Conservation (phyloP, 2,329 filamentous ascomycete species). For the Coniochaeta ligniaria region DNA sequence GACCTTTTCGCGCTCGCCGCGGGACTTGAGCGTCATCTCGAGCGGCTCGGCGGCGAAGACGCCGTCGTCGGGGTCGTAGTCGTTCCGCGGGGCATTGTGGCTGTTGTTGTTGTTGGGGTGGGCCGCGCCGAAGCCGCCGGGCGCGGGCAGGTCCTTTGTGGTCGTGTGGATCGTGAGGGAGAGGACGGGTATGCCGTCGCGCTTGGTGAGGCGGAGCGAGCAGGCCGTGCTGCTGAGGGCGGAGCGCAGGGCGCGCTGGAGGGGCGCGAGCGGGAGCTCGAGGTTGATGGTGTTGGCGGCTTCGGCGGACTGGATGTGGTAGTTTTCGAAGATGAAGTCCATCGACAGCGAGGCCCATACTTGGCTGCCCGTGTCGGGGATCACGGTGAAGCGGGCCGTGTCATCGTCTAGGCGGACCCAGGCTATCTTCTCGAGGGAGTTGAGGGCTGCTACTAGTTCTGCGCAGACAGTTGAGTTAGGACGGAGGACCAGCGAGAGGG, state of each 20-base stretch:
- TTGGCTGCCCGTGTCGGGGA: slow-evolving; percentile 89
- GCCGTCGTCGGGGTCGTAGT: slow-evolving; percentile 25
- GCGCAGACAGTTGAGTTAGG: neutral
- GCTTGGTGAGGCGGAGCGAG: slow-evolving; percentile 85
- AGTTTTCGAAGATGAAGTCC: slow-evolving; percentile 82
- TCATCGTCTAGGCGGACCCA: slow-evolving; percentile 88
- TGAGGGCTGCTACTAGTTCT: slow-evolving; percentile 60
- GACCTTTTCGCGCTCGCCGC: slow-evolving; percentile 70
- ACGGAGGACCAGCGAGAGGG: neutral
- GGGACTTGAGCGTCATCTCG: slow-evolving; percentile 42
- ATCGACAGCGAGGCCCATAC: slow-evolving; percentile 77
- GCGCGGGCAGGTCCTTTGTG: slow-evolving; percentile 38
- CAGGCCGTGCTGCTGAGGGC: slow-evolving; percentile 75
- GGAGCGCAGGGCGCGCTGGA: slow-evolving; percentile 88
- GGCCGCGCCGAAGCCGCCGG: slow-evolving; percentile 10
- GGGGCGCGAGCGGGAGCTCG: slow-evolving; percentile 80
- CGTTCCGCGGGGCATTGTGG: slow-evolving; percentile 10
- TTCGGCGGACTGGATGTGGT: slow-evolving; percentile 79
- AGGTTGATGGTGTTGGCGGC: slow-evolving; percentile 87
- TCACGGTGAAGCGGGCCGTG: slow-evolving; percentile 86
- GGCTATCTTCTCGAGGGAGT: slow-evolving; percentile 70
- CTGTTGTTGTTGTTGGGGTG: too few species aligned
- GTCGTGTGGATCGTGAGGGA: slow-evolving; percentile 84
- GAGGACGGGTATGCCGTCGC: slow-evolving; percentile 77
- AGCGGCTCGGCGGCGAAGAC: slow-evolving; percentile 39